These are phyloP conservation scores for Vaccinium vitisidaea DNA, from an alignment of 148 eudicot species.

Conservation along the genomic window DNA sequence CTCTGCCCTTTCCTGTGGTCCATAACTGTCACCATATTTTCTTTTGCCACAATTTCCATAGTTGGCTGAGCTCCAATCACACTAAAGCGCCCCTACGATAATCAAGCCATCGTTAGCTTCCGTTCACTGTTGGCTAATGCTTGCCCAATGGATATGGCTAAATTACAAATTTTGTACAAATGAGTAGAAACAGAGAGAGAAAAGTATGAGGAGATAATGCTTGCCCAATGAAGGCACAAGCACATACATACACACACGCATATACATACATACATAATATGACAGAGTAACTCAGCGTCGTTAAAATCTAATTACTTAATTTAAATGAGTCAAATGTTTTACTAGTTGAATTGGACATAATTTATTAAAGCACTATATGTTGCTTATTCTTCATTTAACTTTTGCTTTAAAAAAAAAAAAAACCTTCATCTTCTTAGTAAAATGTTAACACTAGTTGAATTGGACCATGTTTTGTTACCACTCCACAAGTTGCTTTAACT, in stretches of 20 bases:
- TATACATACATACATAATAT: too few relatives aligned
- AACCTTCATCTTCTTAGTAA: not conserved
- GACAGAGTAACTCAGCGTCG: not conserved
- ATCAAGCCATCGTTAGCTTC: constrained; percentile 10
- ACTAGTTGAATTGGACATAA: not conserved
- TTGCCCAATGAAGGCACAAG: not conserved
- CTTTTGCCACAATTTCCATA: constrained; percentile 96
- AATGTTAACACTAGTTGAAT: too few relatives aligned
- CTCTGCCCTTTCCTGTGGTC: constrained; percentile 70
- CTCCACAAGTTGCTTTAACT: too few relatives aligned
- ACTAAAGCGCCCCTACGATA: constrained; percentile 88
- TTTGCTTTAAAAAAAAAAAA: not conserved
- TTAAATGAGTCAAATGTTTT: not conserved
- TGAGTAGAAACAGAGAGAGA: not conserved
- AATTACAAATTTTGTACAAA: not conserved
- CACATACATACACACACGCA: not conserved
- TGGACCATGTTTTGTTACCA: too few relatives aligned
- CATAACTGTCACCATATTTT: constrained; percentile 79
- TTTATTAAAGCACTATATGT: not conserved
- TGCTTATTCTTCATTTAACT: not conserved
- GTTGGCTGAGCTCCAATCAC: constrained; percentile 96
- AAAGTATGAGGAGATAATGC: not conserved
- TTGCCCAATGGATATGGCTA: not conserved
- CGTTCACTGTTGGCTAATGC: not conserved
- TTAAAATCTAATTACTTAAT: not conserved